These are phyloP conservation scores for Fusarium redolens DNA, from an alignment of 2,329 filamentous ascomycete species.

Conservation along the genomic window DNA sequence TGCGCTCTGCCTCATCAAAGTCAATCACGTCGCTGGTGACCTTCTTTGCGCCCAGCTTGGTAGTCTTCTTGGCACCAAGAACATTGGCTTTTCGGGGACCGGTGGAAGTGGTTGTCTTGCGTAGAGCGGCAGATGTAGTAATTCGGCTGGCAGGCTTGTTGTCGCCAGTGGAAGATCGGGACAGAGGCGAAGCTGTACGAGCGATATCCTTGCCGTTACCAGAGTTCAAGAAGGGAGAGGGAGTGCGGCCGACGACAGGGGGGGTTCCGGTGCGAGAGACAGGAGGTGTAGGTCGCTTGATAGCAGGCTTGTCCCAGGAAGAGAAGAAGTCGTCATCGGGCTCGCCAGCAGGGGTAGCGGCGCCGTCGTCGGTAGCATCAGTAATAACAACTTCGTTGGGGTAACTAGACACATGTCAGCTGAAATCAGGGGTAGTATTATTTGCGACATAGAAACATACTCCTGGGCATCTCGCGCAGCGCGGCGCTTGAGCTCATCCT, in stretches of 20 bases:
- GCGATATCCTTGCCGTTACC: slow-evolving; percentile 76
- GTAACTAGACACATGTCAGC: slow-evolving; percentile 66
- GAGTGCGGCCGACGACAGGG: slow-evolving; percentile 80
- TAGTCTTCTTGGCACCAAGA: slow-evolving; percentile 83
- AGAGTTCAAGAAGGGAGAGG: slow-evolving; percentile 90
- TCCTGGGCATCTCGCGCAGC: slow-evolving; percentile 85
- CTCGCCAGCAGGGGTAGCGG: slow-evolving; percentile 83
- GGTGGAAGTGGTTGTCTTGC: slow-evolving; percentile 74
- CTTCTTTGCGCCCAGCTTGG: slow-evolving; percentile 94
- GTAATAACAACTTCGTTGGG: slow-evolving; percentile 87
- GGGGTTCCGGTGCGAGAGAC: slow-evolving; percentile 91
- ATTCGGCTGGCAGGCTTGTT: slow-evolving; percentile 74
- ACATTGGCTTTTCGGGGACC: slow-evolving; percentile 85
- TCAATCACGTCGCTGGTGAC: slow-evolving; percentile 83
- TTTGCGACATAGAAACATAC: slow-evolving; percentile 63
- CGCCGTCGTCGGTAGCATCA: slow-evolving; percentile 76
- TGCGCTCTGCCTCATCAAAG: slow-evolving; percentile 97
- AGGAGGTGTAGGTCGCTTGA: slow-evolving; percentile 95
- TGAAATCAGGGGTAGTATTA: neutral
- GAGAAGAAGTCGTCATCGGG: slow-evolving; percentile 98
- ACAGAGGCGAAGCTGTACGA: slow-evolving; percentile 87
- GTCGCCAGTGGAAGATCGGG: slow-evolving; percentile 66
- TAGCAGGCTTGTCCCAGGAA: slow-evolving; percentile 97
- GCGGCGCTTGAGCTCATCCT: slow-evolving; percentile 91
- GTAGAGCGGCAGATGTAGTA: slow-evolving; percentile 82